Base-by-base conservation (phyloP, 768 basidiomycete species). In the Cystobasidium onofrii region DNA sequence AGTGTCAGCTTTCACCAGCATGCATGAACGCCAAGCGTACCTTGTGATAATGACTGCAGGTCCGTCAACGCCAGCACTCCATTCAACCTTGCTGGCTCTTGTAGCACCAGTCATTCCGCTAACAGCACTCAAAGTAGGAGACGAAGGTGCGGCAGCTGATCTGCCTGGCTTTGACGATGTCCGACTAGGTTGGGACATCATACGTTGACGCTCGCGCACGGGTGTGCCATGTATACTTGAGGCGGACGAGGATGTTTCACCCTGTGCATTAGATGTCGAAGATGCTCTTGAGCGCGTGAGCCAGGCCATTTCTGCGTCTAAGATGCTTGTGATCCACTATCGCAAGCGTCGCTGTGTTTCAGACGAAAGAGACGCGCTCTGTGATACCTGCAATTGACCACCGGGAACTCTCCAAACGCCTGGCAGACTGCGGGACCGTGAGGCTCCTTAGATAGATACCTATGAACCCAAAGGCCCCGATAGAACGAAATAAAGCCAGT, bases 1-100 rank as follows among this genome's bases (percentile, higher is more conserved):
- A 7, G 31, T 29, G 57, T 15, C 25, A 6, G 2, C 9, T 15
- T 23, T 39, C 27, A 39, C 15, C 39, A 15, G 6, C 7, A 15
- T 39, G 39, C 39, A 39, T 15, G 39, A 6, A 6, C 7, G 39
- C 39, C 57, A 39, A 18, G 57, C 57, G 31, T 27, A 64, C 63
- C 63, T 64, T 25, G 69, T 71, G 52, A 71, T 71, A 20, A 71
- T 60, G 18, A 71, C 69, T 10, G 50, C 29, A n/a, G 69, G 69
- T 29, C 69, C 69, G 23, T 29, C 33, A 20, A 23, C 41, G 12
- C 27, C 27, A 29, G 39, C n/a, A 18, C 65, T 29, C 65, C 65
- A 67, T 50, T 67, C 69, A 27, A 71, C 41, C 41, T 39, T 71
- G 55, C 69, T 71, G 9, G 69, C 69, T 13, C 69, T 33, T 18